Base-by-base conservation (phyloP, 805 yeast species). In the Candida michaelii region DNA sequence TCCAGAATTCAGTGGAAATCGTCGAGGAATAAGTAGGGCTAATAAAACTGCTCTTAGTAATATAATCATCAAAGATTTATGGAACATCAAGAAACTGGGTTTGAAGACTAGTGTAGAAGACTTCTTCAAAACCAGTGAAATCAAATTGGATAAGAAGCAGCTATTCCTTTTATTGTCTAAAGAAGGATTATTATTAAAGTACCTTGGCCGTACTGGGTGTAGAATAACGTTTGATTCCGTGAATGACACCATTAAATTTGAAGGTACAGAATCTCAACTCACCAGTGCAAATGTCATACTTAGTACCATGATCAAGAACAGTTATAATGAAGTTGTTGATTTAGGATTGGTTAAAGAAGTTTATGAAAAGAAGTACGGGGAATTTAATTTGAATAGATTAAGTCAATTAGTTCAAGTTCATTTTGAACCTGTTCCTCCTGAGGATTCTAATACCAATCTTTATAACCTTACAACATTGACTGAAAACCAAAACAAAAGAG, bases 231-330 rank as follows among this genome's bases (percentile, higher is more conserved):
- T 74, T 27, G 62, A 60, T 30, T 53, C 69, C 1, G 33, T 46
- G n/a, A 42, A 48, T 17, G 50, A 47, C 21, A 61, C 57, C 25
- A 59, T 76, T 14, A 47, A 59, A 8, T 59, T 76, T 12, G 46
- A 58, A n/a, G 74, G 78, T 6, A 66, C 77, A 0, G 60, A 56
- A 5, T 48, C 55, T 15, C 77, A 76, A 27, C 59, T 69, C 27
- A 59, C 63, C 18, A 75, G 72, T 61, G 75, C 77, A 15, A 60
- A 63, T 42, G 66, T 76, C 24, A 60, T 66, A n/a, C 52, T 74
- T 35, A 55, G 55, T 29, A 51, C 59, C 2, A 55, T 61, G 21
- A 50, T 73, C 36, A 61, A 58, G 12, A 49, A 55, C 1, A 50
- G 63, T 4, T 47, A 50, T 21, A 51, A 54, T 9, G 62, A 60